Percentiles rank a stretch among this genome's conserved stretches.
Evolutionary conservation across 2,329 filamentous ascomycete genomes (phyloP).

Genomic region (Decorospora gaudefroyi): DNA sequence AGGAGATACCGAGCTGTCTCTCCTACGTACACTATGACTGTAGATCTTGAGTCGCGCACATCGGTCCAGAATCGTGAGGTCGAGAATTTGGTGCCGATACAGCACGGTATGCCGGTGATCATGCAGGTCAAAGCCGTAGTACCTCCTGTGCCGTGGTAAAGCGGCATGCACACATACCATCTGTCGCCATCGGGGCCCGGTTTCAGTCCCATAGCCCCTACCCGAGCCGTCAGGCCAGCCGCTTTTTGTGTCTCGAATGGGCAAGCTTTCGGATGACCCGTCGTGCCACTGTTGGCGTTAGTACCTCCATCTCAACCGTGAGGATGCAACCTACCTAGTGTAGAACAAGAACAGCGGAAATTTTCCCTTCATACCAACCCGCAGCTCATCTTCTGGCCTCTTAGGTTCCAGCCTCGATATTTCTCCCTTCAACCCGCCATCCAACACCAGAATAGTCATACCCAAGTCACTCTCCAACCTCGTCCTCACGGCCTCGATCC

Average conservation of each 20-base stretch:
- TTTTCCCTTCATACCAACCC: conserved; percentile 56
- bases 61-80: conserved; percentile 73
- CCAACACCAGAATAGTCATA: conserved; percentile 62
- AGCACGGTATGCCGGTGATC: conserved; percentile 61
- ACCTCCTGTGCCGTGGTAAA: conserved; percentile 76
- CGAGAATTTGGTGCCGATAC: conserved; percentile 69
- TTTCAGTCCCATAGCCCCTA: conserved; percentile 44
- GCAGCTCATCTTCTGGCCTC: conserved; percentile 60
- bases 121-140: conserved; percentile 63
- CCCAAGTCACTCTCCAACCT: conserved; percentile 60
- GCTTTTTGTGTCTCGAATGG: conserved; percentile 60
- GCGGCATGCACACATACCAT: conserved; percentile 77
- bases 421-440: conserved; percentile 53
- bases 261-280: conserved; percentile 74
- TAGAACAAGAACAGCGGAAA: conserved; percentile 70
- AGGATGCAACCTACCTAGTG: conserved; percentile 57
- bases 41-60: conserved; percentile 68
- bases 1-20: conserved; percentile 77
- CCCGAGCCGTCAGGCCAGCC: conserved; percentile 47
- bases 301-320: background rate
- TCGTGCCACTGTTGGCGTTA: conserved; percentile 64
- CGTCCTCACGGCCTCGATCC: conserved; percentile 59
- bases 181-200: conserved; percentile 57
- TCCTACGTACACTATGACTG: conserved; percentile 76
- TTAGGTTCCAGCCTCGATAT: conserved; percentile 56